Percentiles rank a stretch among this genome's conserved stretches.
Conservation (phyloP, 352 stramenopile species). For the Aphanomyces cochlioides region DNA sequence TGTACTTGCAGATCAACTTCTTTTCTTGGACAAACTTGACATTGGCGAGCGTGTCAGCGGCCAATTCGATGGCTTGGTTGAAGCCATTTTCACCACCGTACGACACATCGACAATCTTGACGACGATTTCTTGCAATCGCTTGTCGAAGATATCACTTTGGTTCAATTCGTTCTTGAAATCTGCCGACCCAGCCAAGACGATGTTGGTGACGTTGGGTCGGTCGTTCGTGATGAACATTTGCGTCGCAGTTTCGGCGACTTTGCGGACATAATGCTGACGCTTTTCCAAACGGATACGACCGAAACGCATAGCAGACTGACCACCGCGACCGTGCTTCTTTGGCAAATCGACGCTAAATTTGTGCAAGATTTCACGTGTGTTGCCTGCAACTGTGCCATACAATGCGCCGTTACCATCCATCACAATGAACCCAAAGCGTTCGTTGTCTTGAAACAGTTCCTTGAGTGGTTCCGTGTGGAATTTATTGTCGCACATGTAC, state of each 20-base stretch:
- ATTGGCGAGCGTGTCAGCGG: constrained; percentile 95
- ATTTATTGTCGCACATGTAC: constrained; percentile 99
- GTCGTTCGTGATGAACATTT: constrained; percentile 99
- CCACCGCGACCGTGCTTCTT: constrained; percentile 99
- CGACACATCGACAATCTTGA: constrained; percentile 99
- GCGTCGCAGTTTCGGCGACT: constrained; percentile 96
- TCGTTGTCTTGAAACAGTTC: constrained; percentile 99
- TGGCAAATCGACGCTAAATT: constrained; percentile 96
- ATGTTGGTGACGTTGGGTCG: constrained; percentile 96
- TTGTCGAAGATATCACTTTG: constrained; percentile 96
- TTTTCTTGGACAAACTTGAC: constrained; percentile 99
- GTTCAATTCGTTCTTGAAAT: constrained; percentile 99
- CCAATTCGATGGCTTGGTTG: constrained; percentile 99
- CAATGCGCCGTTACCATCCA: constrained; percentile 99
- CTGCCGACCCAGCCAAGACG: constrained; percentile 97
- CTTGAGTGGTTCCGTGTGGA: constrained; percentile 98
- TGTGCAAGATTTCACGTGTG: constrained; percentile 91
- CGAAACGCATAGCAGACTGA: constrained; percentile 99
- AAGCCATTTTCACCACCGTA: constrained; percentile 99
- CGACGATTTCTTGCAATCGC: constrained; percentile 91
- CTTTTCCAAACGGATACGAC: constrained; percentile 98
- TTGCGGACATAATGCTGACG: constrained; percentile 99
- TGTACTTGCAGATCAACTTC: constrained; percentile 98
- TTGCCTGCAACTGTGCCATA: constrained; percentile 97
- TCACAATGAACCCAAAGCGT: constrained; percentile 99